Conservation (phyloP, 345 rosid species). For the Lenwebbia sp. region DNA sequence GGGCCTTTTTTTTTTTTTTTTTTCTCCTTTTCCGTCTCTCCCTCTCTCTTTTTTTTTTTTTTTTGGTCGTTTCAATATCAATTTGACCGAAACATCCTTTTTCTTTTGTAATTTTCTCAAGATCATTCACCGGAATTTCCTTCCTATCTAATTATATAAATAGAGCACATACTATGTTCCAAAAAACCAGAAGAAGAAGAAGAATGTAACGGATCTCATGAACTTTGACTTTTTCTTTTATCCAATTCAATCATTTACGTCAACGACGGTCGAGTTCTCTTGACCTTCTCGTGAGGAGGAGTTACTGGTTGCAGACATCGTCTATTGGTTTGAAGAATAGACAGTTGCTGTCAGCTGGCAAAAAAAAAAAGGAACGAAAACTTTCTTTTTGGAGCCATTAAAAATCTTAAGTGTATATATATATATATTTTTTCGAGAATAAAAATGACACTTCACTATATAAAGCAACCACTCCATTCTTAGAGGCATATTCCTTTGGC, state of each 20-base stretch:
- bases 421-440: background rate
- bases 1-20: background rate
- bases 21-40: rapidly evolving
- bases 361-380: background rate
- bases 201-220: rapidly evolving
- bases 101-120: background rate
- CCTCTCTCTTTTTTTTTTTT: rapidly evolving
- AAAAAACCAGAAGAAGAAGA: no score
- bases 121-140: background rate
- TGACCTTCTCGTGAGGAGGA: rapidly evolving
- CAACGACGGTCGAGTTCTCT: background rate
- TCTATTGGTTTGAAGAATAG: no score
- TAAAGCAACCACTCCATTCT: background rate
- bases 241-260: no score
- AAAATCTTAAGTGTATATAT: background rate
- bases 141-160: background rate
- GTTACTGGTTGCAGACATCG: background rate
- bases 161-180: background rate
- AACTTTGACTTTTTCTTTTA: no score
- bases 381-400: background rate
- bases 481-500: background rate
- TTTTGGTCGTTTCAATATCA: background rate
- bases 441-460: background rate
- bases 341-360: rapidly evolving
- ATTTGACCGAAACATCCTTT: background rate